Evolutionary conservation across 352 stramenopile genomes (phyloP).

Genomic region (Phytophthora boehmeriae): DNA sequence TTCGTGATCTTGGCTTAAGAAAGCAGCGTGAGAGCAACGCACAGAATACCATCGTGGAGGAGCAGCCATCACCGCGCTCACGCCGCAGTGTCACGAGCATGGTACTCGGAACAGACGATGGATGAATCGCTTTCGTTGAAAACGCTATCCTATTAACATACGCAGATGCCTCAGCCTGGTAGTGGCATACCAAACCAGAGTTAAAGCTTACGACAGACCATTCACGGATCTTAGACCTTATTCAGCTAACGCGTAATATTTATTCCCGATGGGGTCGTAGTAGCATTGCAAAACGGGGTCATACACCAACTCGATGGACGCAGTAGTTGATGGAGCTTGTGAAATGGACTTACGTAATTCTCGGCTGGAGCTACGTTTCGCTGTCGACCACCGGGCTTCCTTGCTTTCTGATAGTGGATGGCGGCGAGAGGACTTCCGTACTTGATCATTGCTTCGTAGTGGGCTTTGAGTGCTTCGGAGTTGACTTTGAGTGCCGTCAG

Average conservation of each 20-base stretch:
- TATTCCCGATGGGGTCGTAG: constrained; percentile 79
- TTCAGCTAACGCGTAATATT: constrained; percentile 84
- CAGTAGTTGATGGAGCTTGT: constrained; percentile 20
- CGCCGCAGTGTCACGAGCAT: constrained; percentile 49
- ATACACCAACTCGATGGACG: constrained; percentile 80
- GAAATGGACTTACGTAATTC: constrained; percentile 10
- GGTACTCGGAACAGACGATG: constrained; percentile 55
- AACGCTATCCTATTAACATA: too few species aligned
- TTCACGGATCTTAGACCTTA: constrained; percentile 40
- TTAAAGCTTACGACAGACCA: background rate
- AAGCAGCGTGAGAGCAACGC: constrained; percentile 40
- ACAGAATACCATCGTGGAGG: constrained; percentile 39
- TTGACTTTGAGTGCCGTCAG: background rate
- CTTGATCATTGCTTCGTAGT: constrained; percentile 1
- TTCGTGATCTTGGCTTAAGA: constrained; percentile 54
- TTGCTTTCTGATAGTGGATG: background rate
- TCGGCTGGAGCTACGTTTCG: background rate
- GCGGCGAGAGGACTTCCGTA: background rate
- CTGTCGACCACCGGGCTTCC: background rate
- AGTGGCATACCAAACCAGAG: background rate
- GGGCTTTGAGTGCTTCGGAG: too few species aligned
- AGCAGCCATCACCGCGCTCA: constrained; percentile 38
- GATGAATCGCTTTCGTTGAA: constrained; percentile 15
- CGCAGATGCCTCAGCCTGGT: too few species aligned
- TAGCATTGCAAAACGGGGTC: constrained; percentile 87